Evolutionary conservation across 2,329 filamentous ascomycete species (phyloP).

Genomic region (Paracorniculantispora psalliotae): DNA sequence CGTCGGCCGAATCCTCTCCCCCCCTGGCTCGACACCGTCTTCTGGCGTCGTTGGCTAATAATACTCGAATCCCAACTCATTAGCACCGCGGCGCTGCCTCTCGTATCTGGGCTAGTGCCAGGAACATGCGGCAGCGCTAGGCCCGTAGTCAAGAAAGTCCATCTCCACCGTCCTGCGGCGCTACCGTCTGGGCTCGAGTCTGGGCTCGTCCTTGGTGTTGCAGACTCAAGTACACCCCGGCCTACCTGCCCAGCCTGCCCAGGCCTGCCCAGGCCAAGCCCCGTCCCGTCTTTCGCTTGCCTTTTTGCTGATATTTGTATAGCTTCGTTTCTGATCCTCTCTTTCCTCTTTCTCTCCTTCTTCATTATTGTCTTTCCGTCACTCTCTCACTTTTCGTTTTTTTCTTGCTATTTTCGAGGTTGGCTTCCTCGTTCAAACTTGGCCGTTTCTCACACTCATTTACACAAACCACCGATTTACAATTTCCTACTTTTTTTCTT

Average conservation of each 20-base stretch:
- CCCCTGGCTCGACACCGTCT: background rate
- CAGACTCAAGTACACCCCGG: constrained; percentile 1
- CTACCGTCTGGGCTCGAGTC: constrained; percentile 11
- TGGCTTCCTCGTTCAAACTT: constrained; percentile 14
- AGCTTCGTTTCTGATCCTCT: constrained; percentile 8
- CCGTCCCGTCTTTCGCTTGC: constrained; percentile 13
- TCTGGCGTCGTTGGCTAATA: background rate
- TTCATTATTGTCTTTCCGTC: constrained; percentile 12
- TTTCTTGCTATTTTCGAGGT: constrained; percentile 10
- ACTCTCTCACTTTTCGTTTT: constrained; percentile 8
- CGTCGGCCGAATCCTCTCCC: background rate
- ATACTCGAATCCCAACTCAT: background rate
- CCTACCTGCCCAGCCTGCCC: background rate
- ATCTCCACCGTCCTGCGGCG: constrained; percentile 3
- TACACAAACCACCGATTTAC: constrained; percentile 2
- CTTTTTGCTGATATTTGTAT: constrained; percentile 14
- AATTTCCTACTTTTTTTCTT: constrained; percentile 12
- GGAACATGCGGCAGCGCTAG: constrained; percentile 1
- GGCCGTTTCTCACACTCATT: constrained; percentile 14
- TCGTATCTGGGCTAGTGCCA: background rate
- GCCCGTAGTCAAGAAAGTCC: background rate
- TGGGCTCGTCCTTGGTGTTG: constrained; percentile 12
- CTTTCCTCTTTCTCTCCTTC: constrained; percentile 3
- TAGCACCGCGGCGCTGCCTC: background rate
- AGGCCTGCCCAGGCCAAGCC: constrained; percentile 1